Base-by-base conservation (phyloP, 192 early-diverging fungal species). In the Umbelopsis isabellina region DNA sequence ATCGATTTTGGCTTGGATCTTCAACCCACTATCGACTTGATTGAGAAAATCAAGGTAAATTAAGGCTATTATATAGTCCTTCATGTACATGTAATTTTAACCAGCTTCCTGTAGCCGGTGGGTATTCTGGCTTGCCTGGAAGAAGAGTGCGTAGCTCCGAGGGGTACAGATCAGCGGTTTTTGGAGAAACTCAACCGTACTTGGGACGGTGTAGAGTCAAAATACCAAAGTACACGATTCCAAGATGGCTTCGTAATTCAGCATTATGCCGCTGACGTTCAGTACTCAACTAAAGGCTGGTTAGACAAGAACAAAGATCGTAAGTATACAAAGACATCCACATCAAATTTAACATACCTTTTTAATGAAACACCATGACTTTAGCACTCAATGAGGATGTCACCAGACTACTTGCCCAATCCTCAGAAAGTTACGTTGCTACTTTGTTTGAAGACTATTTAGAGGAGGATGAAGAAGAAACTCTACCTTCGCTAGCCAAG, bases 101-200 rank as follows among this genome's bases (percentile, higher is more conserved):
- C 44, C 65, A 47, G 9, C 44, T 71, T 73, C 44, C 12, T 0
- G 15, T 74, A 87, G 88, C 97, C 97, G 9, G 92, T 97, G 53
- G 97, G 97, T 75, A 92, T 99, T 71, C 81, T 99, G 70, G 96
- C 97, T 35, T 94, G 92, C 72, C 82, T 99, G 15, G 97, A 99
- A 73, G 97, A 99, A 80, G 96, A 99, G 85, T 98, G 95, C 81
- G 94, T 98, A n/a, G 95, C 97, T 86, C 96, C 95, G 49, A 90
- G 91, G 70, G 95, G 94, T 33, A 94, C 93, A 6, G 97, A 99
- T 78, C 94, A 94, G 77, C 94, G 94, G 4, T 97, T 99, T 74
- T 85, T 94, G 46, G 91, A 95, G 20, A 98, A 99, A 84, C 84
- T 99, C 7, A 87, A 95, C 64, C 85, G 81, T 6, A 84, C 95